Conservation (phyloP, 108 stramenopile genomes). For the Cyclotella choctawhatcheeana region DNA sequence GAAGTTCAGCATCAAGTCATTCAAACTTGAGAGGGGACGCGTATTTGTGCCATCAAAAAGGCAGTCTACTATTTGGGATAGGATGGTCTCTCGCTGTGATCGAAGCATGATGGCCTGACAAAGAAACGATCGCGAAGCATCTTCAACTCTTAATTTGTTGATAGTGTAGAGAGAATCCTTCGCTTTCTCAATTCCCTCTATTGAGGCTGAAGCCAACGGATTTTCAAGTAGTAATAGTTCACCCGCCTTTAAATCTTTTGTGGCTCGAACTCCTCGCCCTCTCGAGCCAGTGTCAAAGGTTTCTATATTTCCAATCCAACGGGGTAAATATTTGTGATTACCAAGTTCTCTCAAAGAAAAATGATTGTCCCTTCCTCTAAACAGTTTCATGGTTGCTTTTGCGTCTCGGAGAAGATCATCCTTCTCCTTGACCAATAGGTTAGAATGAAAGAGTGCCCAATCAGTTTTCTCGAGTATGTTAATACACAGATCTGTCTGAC, state of each 20-base stretch:
- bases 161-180: conserved; percentile 13
- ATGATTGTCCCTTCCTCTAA: neutral
- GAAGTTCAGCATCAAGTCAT: conserved; percentile 22
- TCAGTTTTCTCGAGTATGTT: neutral
- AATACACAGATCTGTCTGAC: conserved; percentile 14
- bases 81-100: conserved; percentile 16
- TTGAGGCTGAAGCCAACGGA: conserved; percentile 13
- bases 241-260: conserved; percentile 6
- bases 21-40: conserved; percentile 11
- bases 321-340: conserved; percentile 8
- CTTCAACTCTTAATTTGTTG: neutral
- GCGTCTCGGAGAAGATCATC: conserved; percentile 1
- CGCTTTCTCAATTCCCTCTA: neutral
- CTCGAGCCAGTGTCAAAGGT: conserved; percentile 22
- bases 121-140: conserved; percentile 18
- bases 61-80: conserved; percentile 11
- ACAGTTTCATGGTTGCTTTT: neutral
- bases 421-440: neutral
- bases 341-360: neutral
- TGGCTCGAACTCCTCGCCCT: conserved; percentile 24
- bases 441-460: neutral
- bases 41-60: conserved; percentile 26
- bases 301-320: conserved; percentile 20
- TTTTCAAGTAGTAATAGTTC: conserved; percentile 11
- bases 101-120: conserved; percentile 20